Evolutionary conservation across 257 asterid genomes (phyloP), one percentile per base, ranked within the genome.

Genomic region (Buddleja alternifolia): DNA sequence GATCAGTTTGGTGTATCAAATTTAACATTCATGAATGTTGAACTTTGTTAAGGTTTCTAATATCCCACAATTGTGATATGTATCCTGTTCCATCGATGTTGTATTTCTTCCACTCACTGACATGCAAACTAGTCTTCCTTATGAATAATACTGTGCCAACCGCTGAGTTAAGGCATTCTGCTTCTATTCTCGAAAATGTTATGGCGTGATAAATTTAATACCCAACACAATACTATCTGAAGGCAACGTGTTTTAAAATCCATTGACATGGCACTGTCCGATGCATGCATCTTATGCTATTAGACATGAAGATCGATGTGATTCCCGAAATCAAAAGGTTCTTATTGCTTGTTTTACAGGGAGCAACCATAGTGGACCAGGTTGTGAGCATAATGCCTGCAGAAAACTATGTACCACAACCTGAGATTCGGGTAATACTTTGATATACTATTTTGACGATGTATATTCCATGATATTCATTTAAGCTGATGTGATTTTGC

Each of bases 301-400:
- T 55, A 65, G n/a, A 23, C 71, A 60, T 61, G 50, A 17, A 17
- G 40, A 29, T 60, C 16, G 8, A 46, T 55, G 14, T 48, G 39
- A 45, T 64, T 53, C 45, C 42, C 8, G 40, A 70, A 66, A 10
- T 60, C n/a, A 40, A 54, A 19, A 45, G 44, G 36, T 24, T 58
- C 34, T 55, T 36, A 23, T 39, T 72, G n/a, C 60, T 19, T 55
- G 84, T 75, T 37, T 69, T 52, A 25, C 77, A 73, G 77, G 77
- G 77, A 40, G 77, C 77, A 55, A 73, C 72, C 14, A 73, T 73
- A 51, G 77, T 73, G 32, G 77, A 73, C 66, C 77, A 73, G 72
- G 29, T 73, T 42, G 77, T 73, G 46, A 20, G n/a, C 60, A 63
- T 73, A 34, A 73, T 72, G 1, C 52, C 72, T 64, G 77, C 60